Conservation (phyloP, 768 basidiomycete genomes). For the Suillus brevipes region DNA sequence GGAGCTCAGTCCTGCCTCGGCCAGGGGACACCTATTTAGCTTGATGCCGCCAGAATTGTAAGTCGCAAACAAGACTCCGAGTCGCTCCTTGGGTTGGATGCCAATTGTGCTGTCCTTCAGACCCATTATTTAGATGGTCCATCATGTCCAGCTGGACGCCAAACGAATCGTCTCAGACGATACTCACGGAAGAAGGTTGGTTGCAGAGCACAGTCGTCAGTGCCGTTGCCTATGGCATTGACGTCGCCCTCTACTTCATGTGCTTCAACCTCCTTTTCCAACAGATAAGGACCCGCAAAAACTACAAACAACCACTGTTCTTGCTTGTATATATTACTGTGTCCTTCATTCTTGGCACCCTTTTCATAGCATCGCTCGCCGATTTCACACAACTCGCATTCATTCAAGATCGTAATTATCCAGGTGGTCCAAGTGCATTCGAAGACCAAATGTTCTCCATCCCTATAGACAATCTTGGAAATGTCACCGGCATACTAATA, state of each 20-base stretch:
- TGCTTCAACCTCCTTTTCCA: slow-evolving; percentile 6
- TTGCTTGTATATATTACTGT: slow-evolving; percentile 9
- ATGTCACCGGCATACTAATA: slow-evolving; percentile 14
- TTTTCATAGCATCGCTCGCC: slow-evolving; percentile 19
- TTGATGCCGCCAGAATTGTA: too few relatives aligned
- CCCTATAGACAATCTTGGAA: slow-evolving; percentile 18
- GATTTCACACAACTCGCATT: slow-evolving; percentile 30
- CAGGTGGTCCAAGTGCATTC: slow-evolving; percentile 31
- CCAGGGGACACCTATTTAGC: too few relatives aligned
- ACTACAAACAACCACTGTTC: not conserved
- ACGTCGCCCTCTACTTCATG: slow-evolving; percentile 9
- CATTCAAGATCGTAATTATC: slow-evolving; percentile 33
- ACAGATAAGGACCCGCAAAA: not conserved
- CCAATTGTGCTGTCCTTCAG: too few relatives aligned
- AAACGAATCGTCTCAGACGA: not conserved
- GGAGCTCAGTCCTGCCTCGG: too few relatives aligned
- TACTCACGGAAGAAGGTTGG: not conserved
- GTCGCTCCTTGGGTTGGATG: too few relatives aligned
- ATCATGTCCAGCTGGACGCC: slow-evolving; percentile 6
- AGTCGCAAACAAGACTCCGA: too few relatives aligned
- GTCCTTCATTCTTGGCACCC: slow-evolving; percentile 19
- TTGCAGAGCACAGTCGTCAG: slow-evolving; percentile 4
- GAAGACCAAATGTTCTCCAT: slow-evolving; percentile 21
- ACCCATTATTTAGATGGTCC: not conserved
- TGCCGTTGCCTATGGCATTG: slow-evolving; percentile 15